Evolutionary conservation across 176 grass and related monocot genomes (phyloP), one percentile per base, ranked within the genome.

Genomic region (Saccharum officinarum): DNA sequence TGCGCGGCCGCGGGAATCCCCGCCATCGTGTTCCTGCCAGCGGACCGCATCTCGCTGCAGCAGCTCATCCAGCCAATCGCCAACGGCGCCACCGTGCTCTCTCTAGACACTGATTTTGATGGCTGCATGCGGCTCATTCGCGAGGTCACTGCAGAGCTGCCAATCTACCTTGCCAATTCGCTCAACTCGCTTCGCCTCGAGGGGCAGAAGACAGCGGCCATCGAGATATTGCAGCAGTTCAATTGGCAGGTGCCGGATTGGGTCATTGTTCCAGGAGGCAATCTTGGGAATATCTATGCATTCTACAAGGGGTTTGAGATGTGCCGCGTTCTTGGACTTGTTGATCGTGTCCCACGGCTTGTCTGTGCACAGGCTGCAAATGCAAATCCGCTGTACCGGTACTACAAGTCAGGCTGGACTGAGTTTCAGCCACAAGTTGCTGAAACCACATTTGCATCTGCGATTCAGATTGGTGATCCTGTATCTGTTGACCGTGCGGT

Each of bases 221-320:
- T 95, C 6, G 90, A 95, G 86, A 92, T 95, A 65, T 63, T 95
- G 55, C 88, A 95, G 42, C 90, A 92, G 77, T 92, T 95, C 72
- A 82, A 93, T 42, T 95, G 93, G 93, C 88, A 95, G 80, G 94
- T 93, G 25, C 94, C 94, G 1, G 88, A 95, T 77, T 90, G 88
- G 93, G 83, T 92, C 65, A 88, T 95, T 47, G 86, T 95, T 34
- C 93, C 93, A 2, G 90, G 88, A 26, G 90, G 88, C 70, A 92
- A 92, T 78, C 88, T 92, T 22, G 93, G 93, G 8, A 95, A 95
- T n/a, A 92, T 95, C 26, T 95, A 90, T 85, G 93, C 93, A 10
- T 95, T 92, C 90, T 95, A 92, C 67, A 92, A 92, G 83, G 94
- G 90, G 25, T 95, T 92, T 23, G 88, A 92, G 83, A 92, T 92